These are phyloP conservation scores for Phytophthora fragariae DNA, from an alignment of 352 stramenopile species.

Conservation along the genomic window DNA sequence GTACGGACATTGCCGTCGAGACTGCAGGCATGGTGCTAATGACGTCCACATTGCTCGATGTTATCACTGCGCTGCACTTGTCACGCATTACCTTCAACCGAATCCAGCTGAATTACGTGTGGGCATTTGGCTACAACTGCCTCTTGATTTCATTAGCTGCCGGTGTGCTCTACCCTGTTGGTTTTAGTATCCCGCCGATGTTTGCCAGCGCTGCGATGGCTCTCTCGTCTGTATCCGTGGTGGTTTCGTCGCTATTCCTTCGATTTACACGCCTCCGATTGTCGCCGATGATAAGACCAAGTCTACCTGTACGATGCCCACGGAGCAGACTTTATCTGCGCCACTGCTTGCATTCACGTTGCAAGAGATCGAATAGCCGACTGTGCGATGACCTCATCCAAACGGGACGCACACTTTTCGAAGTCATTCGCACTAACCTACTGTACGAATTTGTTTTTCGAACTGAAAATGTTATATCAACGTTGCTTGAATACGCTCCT, in stretches of 20 bases:
- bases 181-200: constrained; percentile 93
- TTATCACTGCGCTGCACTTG: constrained; percentile 96
- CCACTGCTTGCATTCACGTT: constrained; percentile 57
- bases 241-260: constrained; percentile 94
- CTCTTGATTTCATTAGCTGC: constrained; percentile 96
- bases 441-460: too few species aligned
- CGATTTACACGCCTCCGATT: constrained; percentile 84
- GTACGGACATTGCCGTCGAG: constrained; percentile 98
- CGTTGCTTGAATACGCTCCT: too few species aligned
- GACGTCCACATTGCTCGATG: constrained; percentile 89
- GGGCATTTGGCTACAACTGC: constrained; percentile 98
- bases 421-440: neutral
- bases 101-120: constrained; percentile 97
- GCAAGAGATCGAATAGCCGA: constrained; percentile 2
- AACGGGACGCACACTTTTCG: neutral
- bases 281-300: constrained; percentile 53
- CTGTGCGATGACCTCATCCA: neutral
- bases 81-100: constrained; percentile 95
- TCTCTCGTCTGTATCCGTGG: constrained; percentile 96
- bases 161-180: constrained; percentile 95
- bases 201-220: constrained; percentile 96
- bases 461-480: too few species aligned
- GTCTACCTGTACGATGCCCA: constrained; percentile 52
- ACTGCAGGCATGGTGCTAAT: constrained; percentile 94
- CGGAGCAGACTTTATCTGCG: constrained; percentile 59